Evolutionary conservation across 306 rosid genomes (phyloP).

Genomic region (Rubus idaeus): DNA sequence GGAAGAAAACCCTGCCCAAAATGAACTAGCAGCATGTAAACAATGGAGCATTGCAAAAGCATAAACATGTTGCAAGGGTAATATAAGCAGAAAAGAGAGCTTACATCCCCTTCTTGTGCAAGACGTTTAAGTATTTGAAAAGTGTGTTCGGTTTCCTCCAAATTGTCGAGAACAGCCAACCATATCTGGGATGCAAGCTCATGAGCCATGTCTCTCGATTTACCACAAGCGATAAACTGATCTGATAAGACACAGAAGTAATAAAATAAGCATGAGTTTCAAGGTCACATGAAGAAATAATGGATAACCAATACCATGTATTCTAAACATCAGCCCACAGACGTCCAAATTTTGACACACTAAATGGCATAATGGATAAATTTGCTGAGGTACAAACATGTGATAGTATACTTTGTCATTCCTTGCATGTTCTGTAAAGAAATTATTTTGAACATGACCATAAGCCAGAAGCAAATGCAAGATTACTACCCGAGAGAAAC

Average conservation of each 20-base stretch:
- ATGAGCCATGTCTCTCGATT: conserved; percentile 66
- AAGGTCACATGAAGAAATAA: not conserved
- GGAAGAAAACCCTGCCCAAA: conserved; percentile 71
- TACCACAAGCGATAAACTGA: conserved; percentile 76
- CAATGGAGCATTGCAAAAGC: not conserved
- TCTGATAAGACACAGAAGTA: conserved; percentile 40
- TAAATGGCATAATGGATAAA: not conserved
- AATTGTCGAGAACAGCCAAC: conserved; percentile 71
- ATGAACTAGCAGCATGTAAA: not conserved
- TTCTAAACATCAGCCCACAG: not conserved
- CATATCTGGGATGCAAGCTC: conserved; percentile 70
- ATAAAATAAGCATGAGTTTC: not conserved
- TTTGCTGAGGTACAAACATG: not conserved
- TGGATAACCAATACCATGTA: not conserved
- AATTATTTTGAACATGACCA: not conserved
- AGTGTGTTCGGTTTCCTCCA: conserved; percentile 60
- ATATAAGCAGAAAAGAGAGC: conserved; percentile 18
- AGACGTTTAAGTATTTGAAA: conserved; percentile 65
- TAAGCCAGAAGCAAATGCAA: not conserved
- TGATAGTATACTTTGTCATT: not conserved
- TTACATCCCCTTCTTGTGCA: conserved; percentile 74
- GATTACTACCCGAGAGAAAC: not conserved
- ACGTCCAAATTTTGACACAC: not conserved
- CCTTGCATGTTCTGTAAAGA: not conserved
- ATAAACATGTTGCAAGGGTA: not conserved